These are phyloP conservation scores for Mycena filopes DNA, from an alignment of 768 basidiomycete genomes.

Conservation along the genomic window DNA sequence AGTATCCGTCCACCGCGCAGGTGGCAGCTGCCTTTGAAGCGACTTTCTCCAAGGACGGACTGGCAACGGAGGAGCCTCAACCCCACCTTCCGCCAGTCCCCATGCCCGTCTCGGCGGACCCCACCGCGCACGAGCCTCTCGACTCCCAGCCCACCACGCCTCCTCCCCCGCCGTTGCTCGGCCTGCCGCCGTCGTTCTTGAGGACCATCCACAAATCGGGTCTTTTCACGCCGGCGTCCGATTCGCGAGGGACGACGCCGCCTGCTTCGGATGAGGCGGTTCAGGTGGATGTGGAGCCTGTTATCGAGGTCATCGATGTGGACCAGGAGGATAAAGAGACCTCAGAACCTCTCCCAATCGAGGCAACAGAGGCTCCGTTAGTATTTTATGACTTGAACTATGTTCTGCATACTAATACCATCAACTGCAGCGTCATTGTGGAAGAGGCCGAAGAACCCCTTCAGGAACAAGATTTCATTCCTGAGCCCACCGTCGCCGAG, in stretches of 20 bases:
- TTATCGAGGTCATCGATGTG: neutral
- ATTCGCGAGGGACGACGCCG: conserved; percentile 21
- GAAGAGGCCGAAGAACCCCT: neutral
- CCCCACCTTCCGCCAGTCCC: conserved; percentile 35
- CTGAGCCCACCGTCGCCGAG: neutral
- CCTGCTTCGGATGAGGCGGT: neutral
- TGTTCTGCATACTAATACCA: neutral
- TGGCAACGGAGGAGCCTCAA: neutral
- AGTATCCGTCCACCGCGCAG: too few species aligned
- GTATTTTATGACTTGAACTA: too few species aligned
- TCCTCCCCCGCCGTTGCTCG: conserved; percentile 36
- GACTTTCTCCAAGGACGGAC: too few species aligned
- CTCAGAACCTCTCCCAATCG: neutral
- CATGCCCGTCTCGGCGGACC: conserved; percentile 55
- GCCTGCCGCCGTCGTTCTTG: conserved; percentile 37
- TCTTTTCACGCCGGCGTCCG: conserved; percentile 49
- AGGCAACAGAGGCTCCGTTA: too few species aligned
- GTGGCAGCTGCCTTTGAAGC: too few species aligned
- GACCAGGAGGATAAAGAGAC: neutral
- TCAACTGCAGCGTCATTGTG: neutral
- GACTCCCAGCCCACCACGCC: conserved; percentile 17
- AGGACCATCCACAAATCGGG: conserved; percentile 41
- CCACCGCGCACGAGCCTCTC: conserved; percentile 51
- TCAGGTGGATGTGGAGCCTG: neutral
- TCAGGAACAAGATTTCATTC: neutral